Base-by-base conservation (phyloP, 805 yeast genomes). In the Scheffersomyces spartinae region DNA sequence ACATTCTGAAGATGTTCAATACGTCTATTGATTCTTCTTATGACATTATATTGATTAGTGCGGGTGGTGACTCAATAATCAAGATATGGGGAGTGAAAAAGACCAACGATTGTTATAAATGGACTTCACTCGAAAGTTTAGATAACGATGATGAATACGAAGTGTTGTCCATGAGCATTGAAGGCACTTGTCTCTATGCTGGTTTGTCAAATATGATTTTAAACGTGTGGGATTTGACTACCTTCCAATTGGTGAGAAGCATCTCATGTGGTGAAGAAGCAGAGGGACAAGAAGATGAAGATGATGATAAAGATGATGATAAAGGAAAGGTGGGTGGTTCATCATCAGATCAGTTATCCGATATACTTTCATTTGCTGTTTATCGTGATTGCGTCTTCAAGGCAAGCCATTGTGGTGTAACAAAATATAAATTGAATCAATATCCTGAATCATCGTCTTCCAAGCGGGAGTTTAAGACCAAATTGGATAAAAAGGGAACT, bases 1-100 rank as follows among this genome's bases (percentile, higher is more conserved):
- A n/a, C n/a, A n/a, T n/a, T n/a, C n/a, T n/a, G n/a, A n/a, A n/a
- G n/a, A n/a, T n/a, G n/a, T n/a, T n/a, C n/a, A n/a, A n/a, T n/a
- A n/a, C n/a, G n/a, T n/a, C n/a, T n/a, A n/a, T n/a, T n/a, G n/a
- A n/a, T n/a, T n/a, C n/a, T n/a, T n/a, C 17, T 5, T 40, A 32
- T 27, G 34, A 35, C 8, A 30, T 34, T 22, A 30, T 45, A 10
- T 40, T 60, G 26, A 41, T 52, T 3, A 45, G 55, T 15, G 88
- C 93, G 15, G 94, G 95, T 26, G 97, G 97, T 23, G 97, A 91
- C 52, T 97, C 96, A 0, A 39, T 67, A 6, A 69, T 79, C n/a
- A 82, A 82, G 39, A 47, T 84, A 8, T 88, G 97, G 97, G 68
- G 71, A 0, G 28, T 53, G n/a, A 27, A 28, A 2, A 26, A 26